Conservation (phyloP, 176 grass and related monocot genomes). For the Avena insularis region DNA sequence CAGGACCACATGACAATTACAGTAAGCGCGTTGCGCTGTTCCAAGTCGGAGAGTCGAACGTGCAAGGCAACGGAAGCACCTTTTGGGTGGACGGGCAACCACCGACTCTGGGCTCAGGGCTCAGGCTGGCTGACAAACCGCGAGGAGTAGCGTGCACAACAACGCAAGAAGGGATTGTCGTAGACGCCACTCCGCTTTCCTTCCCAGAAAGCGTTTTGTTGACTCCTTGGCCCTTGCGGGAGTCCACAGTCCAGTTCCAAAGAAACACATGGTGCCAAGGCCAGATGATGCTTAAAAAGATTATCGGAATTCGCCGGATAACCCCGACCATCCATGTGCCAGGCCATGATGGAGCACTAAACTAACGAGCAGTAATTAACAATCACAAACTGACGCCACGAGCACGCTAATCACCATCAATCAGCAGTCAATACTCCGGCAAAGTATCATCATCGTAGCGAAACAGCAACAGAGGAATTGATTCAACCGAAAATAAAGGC, state of each 20-base stretch:
- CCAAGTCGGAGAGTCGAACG: too few relatives aligned
- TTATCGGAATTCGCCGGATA: neutral
- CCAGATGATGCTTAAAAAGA: neutral
- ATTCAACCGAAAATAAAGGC: constrained; percentile 9
- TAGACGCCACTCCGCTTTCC: constrained; percentile 34
- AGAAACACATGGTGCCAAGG: constrained; percentile 21
- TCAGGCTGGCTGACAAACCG: neutral
- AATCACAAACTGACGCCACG: neutral
- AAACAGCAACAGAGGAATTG: neutral
- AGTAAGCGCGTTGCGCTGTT: too few relatives aligned
- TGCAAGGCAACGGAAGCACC: too few relatives aligned
- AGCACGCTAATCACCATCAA: neutral
- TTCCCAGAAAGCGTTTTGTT: constrained; percentile 6
- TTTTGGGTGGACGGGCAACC: too few relatives aligned
- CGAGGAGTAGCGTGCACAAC: neutral
- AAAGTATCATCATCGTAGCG: neutral
- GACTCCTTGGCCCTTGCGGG: neutral
- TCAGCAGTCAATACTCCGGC: neutral
- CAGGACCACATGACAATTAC: too few relatives aligned
- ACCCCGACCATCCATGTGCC: constrained; percentile 37
- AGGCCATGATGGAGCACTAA: neutral
- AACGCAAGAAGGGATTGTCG: constrained; percentile 10
- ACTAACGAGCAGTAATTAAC: neutral
- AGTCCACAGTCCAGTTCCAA: neutral
- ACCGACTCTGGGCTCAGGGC: neutral